Evolutionary conservation across 371 early-diverging fungal genomes (phyloP).

Genomic region (Vairimorpha necatrix): DNA sequence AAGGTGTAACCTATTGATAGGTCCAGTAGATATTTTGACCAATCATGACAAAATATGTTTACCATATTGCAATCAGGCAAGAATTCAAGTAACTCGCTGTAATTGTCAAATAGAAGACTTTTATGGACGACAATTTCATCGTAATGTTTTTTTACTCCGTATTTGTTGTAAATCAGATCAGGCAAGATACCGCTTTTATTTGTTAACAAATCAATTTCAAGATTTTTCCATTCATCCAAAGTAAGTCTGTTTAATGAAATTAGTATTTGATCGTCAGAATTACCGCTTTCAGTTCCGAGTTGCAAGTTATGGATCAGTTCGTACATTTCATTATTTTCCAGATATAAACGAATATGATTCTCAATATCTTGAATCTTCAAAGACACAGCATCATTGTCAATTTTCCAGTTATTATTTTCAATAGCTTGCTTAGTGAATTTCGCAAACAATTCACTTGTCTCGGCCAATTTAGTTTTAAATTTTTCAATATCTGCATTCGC

Average conservation of each 20-base stretch:
- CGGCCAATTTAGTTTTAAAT: neutral
- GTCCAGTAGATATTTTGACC: neutral
- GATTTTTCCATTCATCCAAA: neutral
- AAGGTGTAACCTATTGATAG: neutral
- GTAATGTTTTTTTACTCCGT: neutral
- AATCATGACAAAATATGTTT: neutral
- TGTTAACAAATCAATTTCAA: neutral
- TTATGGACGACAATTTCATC: neutral
- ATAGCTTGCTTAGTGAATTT: neutral
- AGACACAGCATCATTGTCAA: neutral
- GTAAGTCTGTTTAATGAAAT: too few species aligned
- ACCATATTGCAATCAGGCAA: neutral
- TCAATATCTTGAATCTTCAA: too few species aligned
- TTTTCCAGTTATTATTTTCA: neutral
- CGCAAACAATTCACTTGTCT: neutral
- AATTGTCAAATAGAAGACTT: neutral
- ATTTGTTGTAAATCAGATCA: neutral
- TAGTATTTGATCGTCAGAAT: neutral
- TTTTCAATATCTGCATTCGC: constrained; percentile 11
- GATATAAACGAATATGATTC: too few species aligned
- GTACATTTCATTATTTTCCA: neutral
- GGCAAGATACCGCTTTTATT: too few species aligned
- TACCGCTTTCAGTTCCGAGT: neutral
- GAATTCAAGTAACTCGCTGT: neutral
- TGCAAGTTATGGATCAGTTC: neutral